A percentile compares a stretch with the other conserved stretches of the same genome.
Evolutionary conservation across 805 yeast species (phyloP).

Genomic region (Jamesozyma lodderae): DNA sequence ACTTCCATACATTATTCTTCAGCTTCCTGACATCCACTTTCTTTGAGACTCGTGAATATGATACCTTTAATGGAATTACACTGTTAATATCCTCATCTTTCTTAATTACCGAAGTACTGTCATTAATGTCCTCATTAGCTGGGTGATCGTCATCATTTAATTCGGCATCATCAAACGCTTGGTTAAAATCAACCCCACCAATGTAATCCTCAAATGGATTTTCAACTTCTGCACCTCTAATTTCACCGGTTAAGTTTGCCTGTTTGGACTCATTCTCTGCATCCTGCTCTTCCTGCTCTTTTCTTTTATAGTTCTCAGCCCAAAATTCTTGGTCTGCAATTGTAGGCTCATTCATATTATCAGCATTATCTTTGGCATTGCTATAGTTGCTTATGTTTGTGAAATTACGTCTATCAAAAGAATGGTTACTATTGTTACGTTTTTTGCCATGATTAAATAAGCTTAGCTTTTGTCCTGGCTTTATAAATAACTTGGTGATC

Average conservation of each 20-base stretch:
- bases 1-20: constrained; percentile 69
- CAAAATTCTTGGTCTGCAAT: constrained; percentile 61
- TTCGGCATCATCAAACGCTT: constrained; percentile 27
- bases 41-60: constrained; percentile 65
- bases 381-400: not conserved
- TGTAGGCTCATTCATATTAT: constrained; percentile 20
- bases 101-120: constrained; percentile 1
- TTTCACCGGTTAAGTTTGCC: constrained; percentile 22
- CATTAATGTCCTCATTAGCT: constrained; percentile 29
- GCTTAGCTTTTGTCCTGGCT: constrained; percentile 45
- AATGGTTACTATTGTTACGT: not conserved
- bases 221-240: constrained; percentile 17
- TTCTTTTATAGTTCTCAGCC: constrained; percentile 51
- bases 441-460: constrained; percentile 19
- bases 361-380: not conserved
- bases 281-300: constrained; percentile 31
- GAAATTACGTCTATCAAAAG: not conserved
- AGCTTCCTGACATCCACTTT: constrained; percentile 65
- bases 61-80: constrained; percentile 29
- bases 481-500: constrained; percentile 57
- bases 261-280: constrained; percentile 21
- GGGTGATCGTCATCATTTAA: constrained; percentile 19
- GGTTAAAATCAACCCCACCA: constrained; percentile 30
- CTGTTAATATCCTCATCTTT: not conserved
- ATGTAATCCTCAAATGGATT: constrained; percentile 33